These are phyloP conservation scores for Saitozyma sp. DNA, from an alignment of 768 basidiomycete species.

Conservation along the genomic window DNA sequence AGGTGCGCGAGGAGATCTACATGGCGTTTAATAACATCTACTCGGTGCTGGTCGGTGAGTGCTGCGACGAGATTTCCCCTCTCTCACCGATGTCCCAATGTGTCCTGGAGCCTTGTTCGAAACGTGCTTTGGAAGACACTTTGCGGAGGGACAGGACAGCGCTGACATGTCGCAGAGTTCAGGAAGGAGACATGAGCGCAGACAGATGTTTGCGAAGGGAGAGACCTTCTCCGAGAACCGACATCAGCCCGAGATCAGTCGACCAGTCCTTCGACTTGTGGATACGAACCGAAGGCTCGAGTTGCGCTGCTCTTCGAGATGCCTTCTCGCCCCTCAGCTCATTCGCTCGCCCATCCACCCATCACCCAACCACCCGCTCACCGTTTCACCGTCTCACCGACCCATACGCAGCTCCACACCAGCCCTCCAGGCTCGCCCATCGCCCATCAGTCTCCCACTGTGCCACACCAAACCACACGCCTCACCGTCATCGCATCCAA, in stretches of 20 bases:
- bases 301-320: too few species aligned
- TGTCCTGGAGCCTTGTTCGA: too few species aligned
- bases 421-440: too few species aligned
- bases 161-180: constrained; percentile 29
- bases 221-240: neutral
- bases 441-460: neutral
- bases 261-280: too few species aligned
- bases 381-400: too few species aligned
- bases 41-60: constrained; percentile 71
- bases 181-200: constrained; percentile 33
- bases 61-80: neutral
- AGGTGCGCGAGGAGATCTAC: constrained; percentile 99
- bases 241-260: too few species aligned
- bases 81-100: too few species aligned
- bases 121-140: too few species aligned
- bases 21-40: constrained; percentile 99
- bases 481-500: neutral
- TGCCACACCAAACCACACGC: neutral
- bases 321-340: neutral
- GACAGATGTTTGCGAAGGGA: neutral
- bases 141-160: too few species aligned
- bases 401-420: too few species aligned
- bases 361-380: too few species aligned
- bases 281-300: too few species aligned
- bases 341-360: neutral